These are phyloP conservation scores for Eremochloa ophiuroides DNA, from an alignment of 176 grass and related monocot genomes.

Conservation along the genomic window DNA sequence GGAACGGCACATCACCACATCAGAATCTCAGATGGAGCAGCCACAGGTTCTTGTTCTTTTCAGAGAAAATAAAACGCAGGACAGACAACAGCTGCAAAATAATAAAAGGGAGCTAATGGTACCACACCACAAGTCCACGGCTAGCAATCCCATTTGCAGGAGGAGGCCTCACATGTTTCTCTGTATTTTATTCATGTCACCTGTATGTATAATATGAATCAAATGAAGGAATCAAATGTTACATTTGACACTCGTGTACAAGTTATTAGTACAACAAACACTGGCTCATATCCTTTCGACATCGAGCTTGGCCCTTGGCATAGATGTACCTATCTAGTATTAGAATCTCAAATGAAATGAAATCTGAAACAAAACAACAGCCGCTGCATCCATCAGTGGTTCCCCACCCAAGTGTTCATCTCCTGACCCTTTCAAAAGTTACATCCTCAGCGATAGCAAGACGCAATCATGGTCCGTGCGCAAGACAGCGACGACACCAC, in stretches of 20 bases:
- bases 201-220: no score
- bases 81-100: neutral
- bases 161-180: neutral
- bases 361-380: neutral
- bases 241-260: conserved; percentile 1
- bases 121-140: neutral
- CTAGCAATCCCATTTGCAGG: neutral
- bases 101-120: neutral
- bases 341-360: neutral
- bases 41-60: no score
- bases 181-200: neutral
- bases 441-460: no score
- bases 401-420: neutral
- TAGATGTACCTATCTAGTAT: no score
- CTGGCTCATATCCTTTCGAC: neutral
- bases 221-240: conserved; percentile 21
- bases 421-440: neutral
- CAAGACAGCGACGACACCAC: no score
- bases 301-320: no score
- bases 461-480: no score
- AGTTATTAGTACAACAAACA: conserved; percentile 30
- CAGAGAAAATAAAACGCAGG: no score
- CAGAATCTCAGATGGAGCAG: neutral
- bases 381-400: neutral
- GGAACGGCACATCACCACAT: neutral